Base-by-base conservation (phyloP, 2,329 filamentous ascomycete genomes). In the Paraconiothyrium brasiliense region DNA sequence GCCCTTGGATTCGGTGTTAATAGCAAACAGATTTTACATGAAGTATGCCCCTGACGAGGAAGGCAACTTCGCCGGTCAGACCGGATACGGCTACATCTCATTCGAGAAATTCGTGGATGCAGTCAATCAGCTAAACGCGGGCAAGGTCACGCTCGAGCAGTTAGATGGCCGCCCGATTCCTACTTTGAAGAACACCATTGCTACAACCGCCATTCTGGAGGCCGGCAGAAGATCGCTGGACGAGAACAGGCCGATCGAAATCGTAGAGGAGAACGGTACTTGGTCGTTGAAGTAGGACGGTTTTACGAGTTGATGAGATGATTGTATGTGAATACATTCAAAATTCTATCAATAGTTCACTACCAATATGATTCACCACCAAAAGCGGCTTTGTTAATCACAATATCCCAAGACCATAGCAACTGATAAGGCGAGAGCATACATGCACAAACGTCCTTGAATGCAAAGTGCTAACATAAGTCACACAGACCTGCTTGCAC, bases 41-140 rank as follows among this genome's bases (percentile, higher is more conserved):
- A 90, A 91, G 72, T 97, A 97, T 74, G 92, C 93, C 13, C 93
- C 94, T 22, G 93, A 97, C 73, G 94, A 97, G 82, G 92, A 97
- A 78, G 94, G 94, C 58, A 96, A 97, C 81, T 97, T 97, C 78
- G 89, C 88, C 58, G 94, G 94, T 39, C 94, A 97, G 82, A 90
- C 89, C 7, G 94, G 94, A 27, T 97, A 97, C 77, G 94, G 94
- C 37, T 97, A 97, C 80, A 87, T 97, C 61, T 95, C 91, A 22
- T 94, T 97, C 74, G 94, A 97, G 83, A 97, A 97, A 81, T 97
- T 97, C 79, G 89, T 97, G 54, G 93, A 97, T 77, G 93, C 90
- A 13, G 93, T 93, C 75, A 88, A 88, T 48, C 87, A 88, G 6
- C 83, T 97, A 57, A 96, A 95, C 74, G 87, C 91, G 34, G 91